Evolutionary conservation across 805 yeast species (phyloP).

Genomic region (Wickerhamiella slavikovae): DNA sequence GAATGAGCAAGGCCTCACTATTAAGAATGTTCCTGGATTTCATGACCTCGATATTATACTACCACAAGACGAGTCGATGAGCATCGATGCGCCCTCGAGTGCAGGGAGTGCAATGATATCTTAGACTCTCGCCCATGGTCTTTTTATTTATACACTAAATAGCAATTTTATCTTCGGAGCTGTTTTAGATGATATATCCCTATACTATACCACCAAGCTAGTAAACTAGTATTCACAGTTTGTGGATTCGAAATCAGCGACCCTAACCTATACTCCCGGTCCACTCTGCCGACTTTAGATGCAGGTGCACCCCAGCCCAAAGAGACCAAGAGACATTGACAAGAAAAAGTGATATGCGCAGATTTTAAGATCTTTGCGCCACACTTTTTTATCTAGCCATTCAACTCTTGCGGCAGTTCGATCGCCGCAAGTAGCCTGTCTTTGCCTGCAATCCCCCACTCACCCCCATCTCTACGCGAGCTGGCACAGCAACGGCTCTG

Average conservation of each 20-base stretch:
- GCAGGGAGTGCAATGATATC: background rate
- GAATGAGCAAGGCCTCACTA: slow-evolving; percentile 55
- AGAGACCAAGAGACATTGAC: no score
- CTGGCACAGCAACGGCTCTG: slow-evolving; percentile 10
- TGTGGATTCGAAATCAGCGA: no score
- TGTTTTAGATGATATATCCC: background rate
- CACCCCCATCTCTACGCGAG: slow-evolving; percentile 9
- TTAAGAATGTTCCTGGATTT: slow-evolving; percentile 27
- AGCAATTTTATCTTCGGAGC: no score
- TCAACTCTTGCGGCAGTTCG: no score
- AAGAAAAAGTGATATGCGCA: no score
- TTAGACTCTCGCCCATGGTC: background rate
- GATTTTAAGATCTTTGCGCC: no score
- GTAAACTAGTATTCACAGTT: no score
- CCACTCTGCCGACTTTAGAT: no score
- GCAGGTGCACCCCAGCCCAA: no score
- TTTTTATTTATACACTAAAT: background rate
- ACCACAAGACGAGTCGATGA: background rate
- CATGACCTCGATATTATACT: slow-evolving; percentile 11
- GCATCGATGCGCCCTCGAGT: background rate
- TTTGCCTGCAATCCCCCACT: background rate
- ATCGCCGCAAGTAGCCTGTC: background rate
- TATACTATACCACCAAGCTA: no score
- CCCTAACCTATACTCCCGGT: no score
- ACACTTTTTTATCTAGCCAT: no score